Conservation (phyloP, 2,329 filamentous ascomycete species). For the Beauveria sp. region DNA sequence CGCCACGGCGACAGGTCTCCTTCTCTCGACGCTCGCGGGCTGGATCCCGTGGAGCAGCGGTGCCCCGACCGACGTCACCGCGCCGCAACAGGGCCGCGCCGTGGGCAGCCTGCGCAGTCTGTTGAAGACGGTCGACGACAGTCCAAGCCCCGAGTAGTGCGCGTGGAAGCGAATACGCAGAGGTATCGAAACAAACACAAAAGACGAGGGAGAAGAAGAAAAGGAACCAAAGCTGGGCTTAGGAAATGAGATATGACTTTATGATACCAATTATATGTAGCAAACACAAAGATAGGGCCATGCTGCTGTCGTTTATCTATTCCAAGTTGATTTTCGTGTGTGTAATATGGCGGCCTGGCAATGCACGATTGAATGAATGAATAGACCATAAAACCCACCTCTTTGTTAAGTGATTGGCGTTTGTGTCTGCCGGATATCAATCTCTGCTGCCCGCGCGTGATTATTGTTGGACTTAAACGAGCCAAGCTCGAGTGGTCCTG, state of each 20-base stretch:
- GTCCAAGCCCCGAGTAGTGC: background rate
- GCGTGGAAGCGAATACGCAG: background rate
- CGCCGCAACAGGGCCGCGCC: conserved; percentile 36
- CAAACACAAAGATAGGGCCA: background rate
- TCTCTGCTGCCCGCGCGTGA: too few species aligned
- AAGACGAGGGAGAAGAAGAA: background rate
- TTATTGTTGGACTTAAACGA: too few species aligned
- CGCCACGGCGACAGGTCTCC: conserved; percentile 8
- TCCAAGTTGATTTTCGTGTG: too few species aligned
- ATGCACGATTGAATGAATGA: too few species aligned
- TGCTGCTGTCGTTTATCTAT: too few species aligned
- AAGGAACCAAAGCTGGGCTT: too few species aligned
- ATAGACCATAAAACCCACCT: too few species aligned
- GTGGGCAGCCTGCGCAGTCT: conserved; percentile 50
- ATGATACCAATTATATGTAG: background rate
- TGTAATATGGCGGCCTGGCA: too few species aligned
- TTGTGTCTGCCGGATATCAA: too few species aligned
- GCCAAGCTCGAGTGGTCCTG: too few species aligned
- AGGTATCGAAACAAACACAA: background rate
- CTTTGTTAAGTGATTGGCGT: too few species aligned
- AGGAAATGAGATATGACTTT: background rate
- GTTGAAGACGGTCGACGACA: conserved; percentile 25
- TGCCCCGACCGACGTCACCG: conserved; percentile 17
- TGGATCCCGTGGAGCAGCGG: conserved; percentile 12
- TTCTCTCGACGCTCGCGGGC: conserved; percentile 11